Evolutionary conservation across 495 filamentous ascomycete genomes (phyloP).

Genomic region (Polyplosphaeria fusca): DNA sequence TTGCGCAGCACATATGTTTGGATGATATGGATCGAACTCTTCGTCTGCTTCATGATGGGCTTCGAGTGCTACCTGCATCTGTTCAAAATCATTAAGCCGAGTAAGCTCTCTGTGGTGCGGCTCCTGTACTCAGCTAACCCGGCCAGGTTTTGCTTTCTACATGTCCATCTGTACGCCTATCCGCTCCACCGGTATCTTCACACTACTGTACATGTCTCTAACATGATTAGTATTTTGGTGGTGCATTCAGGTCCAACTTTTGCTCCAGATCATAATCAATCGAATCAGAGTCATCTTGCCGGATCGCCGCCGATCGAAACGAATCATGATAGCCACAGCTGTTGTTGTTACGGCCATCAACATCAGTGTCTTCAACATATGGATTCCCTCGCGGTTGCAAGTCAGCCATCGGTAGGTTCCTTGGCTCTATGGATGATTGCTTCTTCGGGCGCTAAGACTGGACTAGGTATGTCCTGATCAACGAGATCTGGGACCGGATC

Average conservation of each 20-base stretch:
- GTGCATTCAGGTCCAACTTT: constrained; percentile 27
- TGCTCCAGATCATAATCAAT: constrained; percentile 30
- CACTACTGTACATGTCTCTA: not conserved
- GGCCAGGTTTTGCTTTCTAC: constrained; percentile 15
- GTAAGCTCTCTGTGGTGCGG: constrained; percentile 12
- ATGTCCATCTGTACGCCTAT: constrained; percentile 16
- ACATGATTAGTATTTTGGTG: constrained; percentile 18
- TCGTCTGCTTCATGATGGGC: constrained; percentile 21
- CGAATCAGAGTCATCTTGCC: constrained; percentile 26
- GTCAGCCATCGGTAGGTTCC: constrained; percentile 8
- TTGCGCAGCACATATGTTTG: constrained; percentile 22
- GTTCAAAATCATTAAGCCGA: constrained; percentile 15
- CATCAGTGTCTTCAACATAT: constrained; percentile 25
- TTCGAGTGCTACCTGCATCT: constrained; percentile 17
- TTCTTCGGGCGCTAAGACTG: not conserved
- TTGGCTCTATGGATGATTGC: not conserved
- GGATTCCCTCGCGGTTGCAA: constrained; percentile 24
- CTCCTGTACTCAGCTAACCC: not conserved
- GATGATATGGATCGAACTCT: constrained; percentile 23
- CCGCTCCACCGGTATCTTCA: not conserved
- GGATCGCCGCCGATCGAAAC: constrained; percentile 19
- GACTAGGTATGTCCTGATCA: constrained; percentile 3
- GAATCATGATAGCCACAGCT: constrained; percentile 23
- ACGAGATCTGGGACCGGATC: constrained; percentile 25
- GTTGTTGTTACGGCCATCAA: constrained; percentile 21